Base-by-base conservation (phyloP, 305 asterid genomes). In the Fraxinus velutina region DNA sequence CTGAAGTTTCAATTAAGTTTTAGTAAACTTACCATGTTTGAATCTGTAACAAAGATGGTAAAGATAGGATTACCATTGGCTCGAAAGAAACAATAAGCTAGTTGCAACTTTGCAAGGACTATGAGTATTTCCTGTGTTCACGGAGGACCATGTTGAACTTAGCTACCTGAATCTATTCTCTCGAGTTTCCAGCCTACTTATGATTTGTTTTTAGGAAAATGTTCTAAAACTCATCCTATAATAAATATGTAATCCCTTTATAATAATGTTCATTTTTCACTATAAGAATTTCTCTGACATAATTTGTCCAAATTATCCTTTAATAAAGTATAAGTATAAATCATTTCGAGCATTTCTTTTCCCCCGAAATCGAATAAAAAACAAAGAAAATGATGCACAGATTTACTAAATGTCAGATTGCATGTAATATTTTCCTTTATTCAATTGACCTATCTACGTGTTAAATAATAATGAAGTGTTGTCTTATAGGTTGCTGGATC, bases 401-500 rank as follows among this genome's bases (percentile, higher is more conserved):
- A 9, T 21, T 19, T 19, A 47, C 66, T 27, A 10, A 79, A 79
- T 32, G 27, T 77, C 55, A 15, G 77, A 79, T 80, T 47, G 57
- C 75, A 8, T 39, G 34, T 50, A 27, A 13, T 10, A 21, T 55
- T 33, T 80, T 68, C 47, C 83, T 68, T 77, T 76, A 36, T 79
- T 52, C 73, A 74, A 64, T 76, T 30, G 60, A 42, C 79, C 34
- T 71, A 44, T 36, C 42, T 82, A 13, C 55, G 32, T 4, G 4
- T 77, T 57, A 62, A 80, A 70, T 83, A 21, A 84, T 85, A 78
- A 32, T 62, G 27, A 50, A 68, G 64, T 80, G 81, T 83, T 85
- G 73, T 86, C 47, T 78, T 86, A 33, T 83, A 95, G 99, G 99
- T 80, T 94, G 99, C 82, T 95, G 97, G 98, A 90, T 95, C 83